Base-by-base conservation (phyloP, 2,329 filamentous ascomycete species). In the Claviceps cyperi region DNA sequence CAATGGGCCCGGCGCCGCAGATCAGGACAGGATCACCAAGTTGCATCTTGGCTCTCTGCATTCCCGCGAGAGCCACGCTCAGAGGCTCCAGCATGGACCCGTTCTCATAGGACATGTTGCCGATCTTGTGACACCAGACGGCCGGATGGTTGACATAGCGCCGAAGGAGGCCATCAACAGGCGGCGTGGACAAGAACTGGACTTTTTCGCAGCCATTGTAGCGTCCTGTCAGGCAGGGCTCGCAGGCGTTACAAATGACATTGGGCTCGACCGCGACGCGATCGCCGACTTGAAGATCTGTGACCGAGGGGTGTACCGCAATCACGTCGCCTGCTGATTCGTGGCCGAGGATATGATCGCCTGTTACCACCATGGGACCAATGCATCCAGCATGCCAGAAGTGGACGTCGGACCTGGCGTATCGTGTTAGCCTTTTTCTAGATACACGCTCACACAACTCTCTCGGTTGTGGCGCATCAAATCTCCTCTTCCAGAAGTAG, bases 361-460 rank as follows among this genome's bases (percentile, higher is more conserved):
- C 85, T 57, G 78, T 77, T 46, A 97, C 91, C 55, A 96, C 83
- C 90, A 96, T 96, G 58, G 90, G 90, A 28, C 91, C 91, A 64
- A 97, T 97, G 71, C 86, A 86, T 57, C 91, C 91, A 47, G 85
- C 84, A 64, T 94, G 87, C 91, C 91, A 97, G 74, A 97, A 97
- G 71, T 97, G 91, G 51, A 97, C 83, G 67, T 96, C 90, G 53
- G 87, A 94, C 51, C 86, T 91, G 59, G 9, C 4, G 48, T 15
- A 15, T n/a, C 14, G 28, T 17, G 35, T 44, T 38, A 50, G 48
- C 43, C 13, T 15, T 14, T 3, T 13, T 19, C 28, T 32, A 32
- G 4, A 32, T 32, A 32, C 3, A 32, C 28, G 28, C 28, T 11
- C 28, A 3, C 8, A 28, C 28, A 28, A 22, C 21, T 22, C 9